A percentile compares a stretch with the other conserved stretches of the same genome.
phyloP scores from a whole-genome alignment of 2,329 filamentous ascomycete genomes.

The Lomentospora prolificans region DNA sequence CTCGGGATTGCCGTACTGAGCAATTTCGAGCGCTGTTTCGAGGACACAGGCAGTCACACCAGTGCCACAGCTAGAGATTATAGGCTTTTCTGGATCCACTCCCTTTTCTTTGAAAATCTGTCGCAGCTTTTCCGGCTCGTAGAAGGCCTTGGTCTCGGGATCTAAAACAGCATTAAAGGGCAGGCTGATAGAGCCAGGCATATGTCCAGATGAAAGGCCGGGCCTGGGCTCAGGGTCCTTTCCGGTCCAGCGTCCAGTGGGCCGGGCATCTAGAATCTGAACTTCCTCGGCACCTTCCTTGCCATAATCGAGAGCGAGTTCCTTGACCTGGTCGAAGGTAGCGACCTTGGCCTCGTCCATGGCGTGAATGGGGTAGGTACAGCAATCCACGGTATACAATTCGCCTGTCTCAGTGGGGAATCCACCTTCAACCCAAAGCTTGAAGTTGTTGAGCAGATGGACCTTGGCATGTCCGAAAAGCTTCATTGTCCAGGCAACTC shows the following conservation, averaged over 20 bases:
- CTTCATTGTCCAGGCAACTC: slow-evolving; percentile 86
- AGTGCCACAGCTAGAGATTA: slow-evolving; percentile 84
- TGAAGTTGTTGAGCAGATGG: slow-evolving; percentile 92
- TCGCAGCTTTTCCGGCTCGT: slow-evolving; percentile 60
- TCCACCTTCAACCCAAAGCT: slow-evolving; percentile 79
- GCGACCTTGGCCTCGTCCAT: slow-evolving; percentile 59
- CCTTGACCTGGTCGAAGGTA: slow-evolving; percentile 72
- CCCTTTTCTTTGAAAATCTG: slow-evolving; percentile 72
- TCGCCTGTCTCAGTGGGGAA: slow-evolving; percentile 74
- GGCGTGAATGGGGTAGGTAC: slow-evolving; percentile 55
- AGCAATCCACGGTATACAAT: slow-evolving; percentile 56
- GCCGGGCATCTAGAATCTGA: slow-evolving; percentile 82
- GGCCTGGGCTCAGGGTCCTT: slow-evolving; percentile 77
- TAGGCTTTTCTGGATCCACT: slow-evolving; percentile 67
- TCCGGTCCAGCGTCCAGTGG: slow-evolving; percentile 70
- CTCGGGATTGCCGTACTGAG: slow-evolving; percentile 58
- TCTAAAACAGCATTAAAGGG: slow-evolving; percentile 75
- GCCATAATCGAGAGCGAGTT: slow-evolving; percentile 64
- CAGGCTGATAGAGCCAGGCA: slow-evolving; percentile 77
- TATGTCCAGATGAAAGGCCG: slow-evolving; percentile 80
- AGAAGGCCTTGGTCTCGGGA: slow-evolving; percentile 69
- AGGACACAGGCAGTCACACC: slow-evolving; percentile 89
- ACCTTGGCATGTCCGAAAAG: slow-evolving; percentile 85
- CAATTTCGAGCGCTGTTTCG: slow-evolving; percentile 74
- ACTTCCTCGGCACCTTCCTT: slow-evolving; percentile 77